Base-by-base conservation (phyloP, 768 basidiomycete species). In the Tulasnella sp. region DNA sequence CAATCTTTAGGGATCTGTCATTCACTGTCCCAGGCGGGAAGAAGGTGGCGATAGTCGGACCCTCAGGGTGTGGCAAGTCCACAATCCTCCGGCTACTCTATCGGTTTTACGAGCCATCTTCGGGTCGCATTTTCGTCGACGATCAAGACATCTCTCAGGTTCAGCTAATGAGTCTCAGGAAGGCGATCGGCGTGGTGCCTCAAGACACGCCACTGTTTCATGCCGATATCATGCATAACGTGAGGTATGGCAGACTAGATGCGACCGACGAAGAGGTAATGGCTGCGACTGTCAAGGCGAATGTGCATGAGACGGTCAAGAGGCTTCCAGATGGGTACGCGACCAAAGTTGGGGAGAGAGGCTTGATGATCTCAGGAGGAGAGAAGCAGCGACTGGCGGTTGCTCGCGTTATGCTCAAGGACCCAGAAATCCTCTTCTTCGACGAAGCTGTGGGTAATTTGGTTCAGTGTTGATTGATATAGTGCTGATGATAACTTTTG, bases 171-270 rank as follows among this genome's bases (percentile, higher is more conserved):
- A 85, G 82, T 34, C 73, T 98, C 0, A 79, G 96, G 17, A 73
- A 72, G 46, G 72, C 77, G 2, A 85, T 99, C 29, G 96, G 94
- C 1, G 91, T 98, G 17, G 96, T 99, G 0, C 96, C 96, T 1
- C 94, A 99, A 70, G 96, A 99, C 66, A 99, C 94, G 15, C 94
- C 96, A 1, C 75, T 99, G 2, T 98, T 99, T 78, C 93, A 99
- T 70, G 84, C 89, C 4, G 85, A 97, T 68, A 84, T 98, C 48
- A 75, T 96, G 78, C 91, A 97, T 68, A 99, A 99, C 67, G 81
- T 99, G 49, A 78, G 93, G 11, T 99, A 99, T 68, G 96, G 96
- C 0, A 76, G 85, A 22, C 71, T 98, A 27, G 81, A 84, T 58
- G 94, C 93, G 49, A 85, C 75, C 1, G 92, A 98, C 63, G 88